Percentiles rank a stretch among this genome's conserved stretches.
Evolutionary conservation across 495 filamentous ascomycete species (phyloP).

Genomic region (Bacidia rubella): DNA sequence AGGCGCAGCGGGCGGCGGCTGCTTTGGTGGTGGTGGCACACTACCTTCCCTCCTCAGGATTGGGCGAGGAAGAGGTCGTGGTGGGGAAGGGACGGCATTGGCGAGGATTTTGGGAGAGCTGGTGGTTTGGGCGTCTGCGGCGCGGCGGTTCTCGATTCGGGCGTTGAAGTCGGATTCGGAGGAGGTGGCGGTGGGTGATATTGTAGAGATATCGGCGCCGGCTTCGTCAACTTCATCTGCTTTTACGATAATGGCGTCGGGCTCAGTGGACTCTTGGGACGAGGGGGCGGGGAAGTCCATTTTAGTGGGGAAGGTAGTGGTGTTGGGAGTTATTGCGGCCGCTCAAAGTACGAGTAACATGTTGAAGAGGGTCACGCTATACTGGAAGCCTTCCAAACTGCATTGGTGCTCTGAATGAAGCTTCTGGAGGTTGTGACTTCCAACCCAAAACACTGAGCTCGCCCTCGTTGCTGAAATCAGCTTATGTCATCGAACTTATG

Average conservation of each 20-base stretch:
- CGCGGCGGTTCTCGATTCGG: conserved; percentile 29
- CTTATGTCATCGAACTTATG: background rate
- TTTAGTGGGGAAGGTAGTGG: background rate
- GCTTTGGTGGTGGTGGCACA: conserved; percentile 38
- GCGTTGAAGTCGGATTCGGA: conserved; percentile 37
- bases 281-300: conserved; percentile 1
- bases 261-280: background rate
- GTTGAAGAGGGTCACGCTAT: background rate
- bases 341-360: background rate
- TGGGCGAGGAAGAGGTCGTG: conserved; percentile 29
- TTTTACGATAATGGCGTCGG: conserved; percentile 31
- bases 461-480: no score
- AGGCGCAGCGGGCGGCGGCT: conserved; percentile 45
- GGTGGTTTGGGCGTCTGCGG: conserved; percentile 14
- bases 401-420: no score
- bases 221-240: conserved; percentile 43
- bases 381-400: no score
- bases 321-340: background rate
- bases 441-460: no score
- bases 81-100: conserved; percentile 17
- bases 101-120: conserved; percentile 15
- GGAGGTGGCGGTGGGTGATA: conserved; percentile 28
- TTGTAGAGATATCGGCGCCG: conserved; percentile 38
- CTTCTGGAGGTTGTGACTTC: no score
- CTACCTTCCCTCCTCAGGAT: conserved; percentile 41